phyloP scores from a whole-genome alignment of 257 asterid genomes.

The Capsicum rhomboideum region DNA sequence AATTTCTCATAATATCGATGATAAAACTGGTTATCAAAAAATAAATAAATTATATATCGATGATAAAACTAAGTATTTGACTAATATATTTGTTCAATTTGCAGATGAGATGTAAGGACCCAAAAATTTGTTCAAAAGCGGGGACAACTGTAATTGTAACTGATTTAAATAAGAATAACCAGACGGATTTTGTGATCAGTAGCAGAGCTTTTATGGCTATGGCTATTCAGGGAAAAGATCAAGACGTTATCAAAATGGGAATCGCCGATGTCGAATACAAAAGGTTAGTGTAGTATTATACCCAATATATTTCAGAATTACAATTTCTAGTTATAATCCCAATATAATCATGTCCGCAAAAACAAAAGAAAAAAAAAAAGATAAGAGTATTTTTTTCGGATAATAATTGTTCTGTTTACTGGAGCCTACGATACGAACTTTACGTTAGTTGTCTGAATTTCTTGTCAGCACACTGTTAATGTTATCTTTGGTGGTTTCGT shows the following conservation, averaged over 20 bases:
- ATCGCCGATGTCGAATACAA: slow-evolving; percentile 50
- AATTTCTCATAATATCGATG: not conserved
- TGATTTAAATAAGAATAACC: slow-evolving; percentile 34
- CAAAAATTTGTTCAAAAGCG: slow-evolving; percentile 29
- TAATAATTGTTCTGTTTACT: not conserved
- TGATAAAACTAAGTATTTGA: not conserved
- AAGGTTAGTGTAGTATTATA: slow-evolving; percentile 22
- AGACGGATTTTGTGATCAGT: slow-evolving; percentile 65
- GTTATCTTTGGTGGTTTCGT: not conserved
- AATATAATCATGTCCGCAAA: not conserved
- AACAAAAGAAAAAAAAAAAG: too few species aligned
- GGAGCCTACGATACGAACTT: not conserved
- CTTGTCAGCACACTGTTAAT: not conserved
- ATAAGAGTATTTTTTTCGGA: not conserved
- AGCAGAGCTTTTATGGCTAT: slow-evolving; percentile 58
- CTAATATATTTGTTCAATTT: not conserved
- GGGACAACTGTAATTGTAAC: slow-evolving; percentile 51
- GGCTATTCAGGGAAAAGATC: slow-evolving; percentile 53
- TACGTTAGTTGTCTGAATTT: not conserved
- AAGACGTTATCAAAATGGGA: slow-evolving; percentile 42
- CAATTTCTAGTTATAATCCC: too few species aligned
- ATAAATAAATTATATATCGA: too few species aligned
- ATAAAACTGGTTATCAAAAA: too few species aligned
- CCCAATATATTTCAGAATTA: not conserved
- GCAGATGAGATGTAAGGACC: slow-evolving; percentile 64